Evolutionary conservation across 1,284 basidiomycete species (phyloP), one percentile per base, ranked within the genome.

Genomic region (Cryptococcus deneoformans): DNA sequence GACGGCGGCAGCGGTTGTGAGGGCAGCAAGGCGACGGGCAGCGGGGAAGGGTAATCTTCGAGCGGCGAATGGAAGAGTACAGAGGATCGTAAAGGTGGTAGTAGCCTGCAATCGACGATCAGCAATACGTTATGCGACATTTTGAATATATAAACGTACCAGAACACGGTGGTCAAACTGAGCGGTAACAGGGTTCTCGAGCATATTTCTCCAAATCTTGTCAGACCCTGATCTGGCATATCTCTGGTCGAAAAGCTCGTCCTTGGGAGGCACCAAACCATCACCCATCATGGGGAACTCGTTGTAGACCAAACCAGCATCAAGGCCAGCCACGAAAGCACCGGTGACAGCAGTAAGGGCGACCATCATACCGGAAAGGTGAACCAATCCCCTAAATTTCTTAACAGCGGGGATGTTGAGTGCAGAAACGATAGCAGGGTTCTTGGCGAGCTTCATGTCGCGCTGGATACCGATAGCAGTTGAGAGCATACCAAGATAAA

Each of bases 281-380:
- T 89, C 92, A 45, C 93, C 96, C 96, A 99, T 99, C 5, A 88
- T 80, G 0, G 96, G 96, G 80, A 97, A 99, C 75, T 98, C 95
- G 75, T 98, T 99, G 80, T 99, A 99, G 14, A 96, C 78, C 53
- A 99, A 79, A 3, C 96, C 96, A 0, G 96, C 96, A 75, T 99
- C 96, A 42, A 99, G 82, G 7, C 96, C 96, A 35, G 96, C 96
- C 24, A 99, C 96, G 70, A 98, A 95, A 1, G 95, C 95, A 59
- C 95, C 95, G 11, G 73, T 72, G 45, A 98, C 79, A 6, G 93
- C 94, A 0, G 95, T 99, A 60, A 94, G 60, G 72, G 96, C 87
- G 5, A 96, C 89, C 44, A 97, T 82, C 5, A 79, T 88, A 12
- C 86, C 85, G 54, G 94, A 75, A 6, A 79, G 80, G 74, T 83